Conservation (phyloP, 78 protist genomes). For the Polysphondylium violaceum region DNA sequence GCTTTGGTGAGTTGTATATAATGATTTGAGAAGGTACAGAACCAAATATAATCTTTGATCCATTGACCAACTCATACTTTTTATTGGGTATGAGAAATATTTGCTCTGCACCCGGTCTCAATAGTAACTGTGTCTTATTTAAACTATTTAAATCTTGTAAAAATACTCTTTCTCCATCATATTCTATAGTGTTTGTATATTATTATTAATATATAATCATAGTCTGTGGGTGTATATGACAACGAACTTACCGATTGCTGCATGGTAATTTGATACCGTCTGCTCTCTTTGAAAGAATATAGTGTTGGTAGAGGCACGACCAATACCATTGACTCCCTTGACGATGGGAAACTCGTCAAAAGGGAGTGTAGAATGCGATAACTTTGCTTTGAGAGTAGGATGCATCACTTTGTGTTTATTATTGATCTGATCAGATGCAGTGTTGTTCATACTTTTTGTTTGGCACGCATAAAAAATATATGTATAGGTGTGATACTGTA, state of each 20-base stretch:
- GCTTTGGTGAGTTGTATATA: background rate
- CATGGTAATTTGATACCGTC: conserved; percentile 38
- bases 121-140: conserved; percentile 24
- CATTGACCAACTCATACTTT: background rate
- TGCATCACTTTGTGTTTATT: no score
- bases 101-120: background rate
- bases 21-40: background rate
- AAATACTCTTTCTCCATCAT: background rate
- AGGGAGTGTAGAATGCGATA: no score
- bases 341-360: background rate
- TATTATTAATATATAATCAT: background rate
- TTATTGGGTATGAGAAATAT: background rate
- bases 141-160: conserved; percentile 23
- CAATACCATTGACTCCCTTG: conserved; percentile 15
- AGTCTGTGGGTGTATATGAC: background rate
- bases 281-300: conserved; percentile 25
- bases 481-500: no score
- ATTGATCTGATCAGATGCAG: no score
- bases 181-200: background rate
- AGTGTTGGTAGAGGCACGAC: conserved; percentile 31
- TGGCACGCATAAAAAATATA: no score
- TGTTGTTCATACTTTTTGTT: no score
- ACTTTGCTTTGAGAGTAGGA: no score
- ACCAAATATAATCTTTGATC: conserved; percentile 26
- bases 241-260: conserved; percentile 1